Evolutionary conservation across 371 early-diverging fungal species (phyloP).

Genomic region (Homolaphlyctis polyrhiza): DNA sequence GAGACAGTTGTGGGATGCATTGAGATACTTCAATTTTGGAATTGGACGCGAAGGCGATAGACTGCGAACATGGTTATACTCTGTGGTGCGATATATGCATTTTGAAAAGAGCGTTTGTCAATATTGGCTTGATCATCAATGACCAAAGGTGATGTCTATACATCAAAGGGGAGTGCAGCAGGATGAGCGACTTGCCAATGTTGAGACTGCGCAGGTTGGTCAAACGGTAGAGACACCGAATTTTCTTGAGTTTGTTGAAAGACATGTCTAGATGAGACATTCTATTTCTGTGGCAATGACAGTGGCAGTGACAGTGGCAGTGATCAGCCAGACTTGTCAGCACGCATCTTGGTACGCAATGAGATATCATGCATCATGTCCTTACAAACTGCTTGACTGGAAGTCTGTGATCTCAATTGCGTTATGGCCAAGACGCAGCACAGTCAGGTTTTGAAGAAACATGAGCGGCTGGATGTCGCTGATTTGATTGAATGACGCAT

Average conservation of each 20-base stretch:
- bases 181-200: constrained; percentile 10
- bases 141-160: background rate
- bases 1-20: constrained; percentile 9
- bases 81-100: constrained; percentile 1
- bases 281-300: background rate
- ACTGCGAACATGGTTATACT: constrained; percentile 8
- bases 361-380: background rate
- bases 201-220: constrained; percentile 10
- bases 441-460: background rate
- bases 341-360: background rate
- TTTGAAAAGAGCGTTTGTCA: background rate
- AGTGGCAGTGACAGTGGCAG: background rate
- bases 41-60: background rate
- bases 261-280: constrained; percentile 14
- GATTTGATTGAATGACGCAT: constrained; percentile 5
- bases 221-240: constrained; percentile 13
- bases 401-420: background rate
- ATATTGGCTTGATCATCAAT: background rate
- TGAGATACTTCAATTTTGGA: constrained; percentile 5
- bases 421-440: background rate
- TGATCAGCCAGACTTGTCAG: background rate
- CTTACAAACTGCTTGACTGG: background rate
- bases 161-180: background rate
- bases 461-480: background rate
- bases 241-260: constrained; percentile 11